A percentile compares a stretch with the other conserved stretches of the same genome.
phyloP scores from a whole-genome alignment of 169 alveolate species.

The Plasmodium ovale region DNA sequence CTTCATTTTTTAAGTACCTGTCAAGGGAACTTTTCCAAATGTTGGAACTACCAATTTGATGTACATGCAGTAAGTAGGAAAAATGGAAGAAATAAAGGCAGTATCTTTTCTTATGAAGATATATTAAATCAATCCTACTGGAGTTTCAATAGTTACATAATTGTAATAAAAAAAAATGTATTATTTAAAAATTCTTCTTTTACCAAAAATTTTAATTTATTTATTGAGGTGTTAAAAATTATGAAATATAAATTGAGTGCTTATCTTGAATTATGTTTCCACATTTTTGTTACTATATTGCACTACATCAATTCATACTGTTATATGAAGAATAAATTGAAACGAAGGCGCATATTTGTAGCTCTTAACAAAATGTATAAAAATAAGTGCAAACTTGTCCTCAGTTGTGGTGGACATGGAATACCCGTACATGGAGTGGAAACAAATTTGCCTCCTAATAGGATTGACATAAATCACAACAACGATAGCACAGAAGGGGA shows the following conservation, averaged over 20 bases:
- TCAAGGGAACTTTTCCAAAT: conserved; percentile 6
- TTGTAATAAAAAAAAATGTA: conserved; percentile 70
- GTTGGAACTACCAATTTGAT: conserved; percentile 43
- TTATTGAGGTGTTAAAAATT: conserved; percentile 31
- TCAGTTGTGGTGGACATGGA: not conserved
- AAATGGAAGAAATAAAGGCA: not conserved
- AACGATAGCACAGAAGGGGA: not conserved
- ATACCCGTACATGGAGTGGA: not conserved
- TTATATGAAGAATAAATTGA: conserved; percentile 13
- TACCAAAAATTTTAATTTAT: conserved; percentile 25
- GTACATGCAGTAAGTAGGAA: not conserved
- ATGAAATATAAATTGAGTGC: conserved; percentile 57
- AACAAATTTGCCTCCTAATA: too few relatives aligned
- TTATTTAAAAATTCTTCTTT: conserved; percentile 32
- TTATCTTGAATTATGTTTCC: conserved; percentile 42
- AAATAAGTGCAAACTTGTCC: not conserved
- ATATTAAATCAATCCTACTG: conserved; percentile 48
- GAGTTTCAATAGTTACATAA: conserved; percentile 34
- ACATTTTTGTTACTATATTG: conserved; percentile 56
- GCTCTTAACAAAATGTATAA: not conserved
- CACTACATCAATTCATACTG: conserved; percentile 57
- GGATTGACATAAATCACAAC: not conserved
- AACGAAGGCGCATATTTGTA: conserved; percentile 1
- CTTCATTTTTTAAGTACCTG: conserved; percentile 12
- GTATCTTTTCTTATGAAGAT: conserved; percentile 33